A percentile compares a stretch with the other conserved stretches of the same genome.
Conservation (phyloP, 2,329 filamentous ascomycete species). For the Kalaharituber pfeilii region DNA sequence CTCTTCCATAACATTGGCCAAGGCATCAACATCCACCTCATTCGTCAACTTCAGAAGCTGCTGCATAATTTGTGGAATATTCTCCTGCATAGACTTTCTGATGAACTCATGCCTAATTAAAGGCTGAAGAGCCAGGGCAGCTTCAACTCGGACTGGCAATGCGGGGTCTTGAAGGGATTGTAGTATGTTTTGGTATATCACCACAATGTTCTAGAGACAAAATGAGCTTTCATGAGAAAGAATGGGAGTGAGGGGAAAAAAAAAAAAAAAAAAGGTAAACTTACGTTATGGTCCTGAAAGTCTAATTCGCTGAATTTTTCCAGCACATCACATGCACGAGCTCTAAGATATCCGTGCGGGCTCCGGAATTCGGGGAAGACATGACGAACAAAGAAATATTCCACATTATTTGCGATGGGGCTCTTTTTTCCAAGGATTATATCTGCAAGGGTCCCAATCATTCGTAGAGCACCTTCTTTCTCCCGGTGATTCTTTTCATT, state of each 20-base stretch:
- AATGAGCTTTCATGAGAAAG: neutral
- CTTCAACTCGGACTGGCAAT: conserved; percentile 83
- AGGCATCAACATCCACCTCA: conserved; percentile 89
- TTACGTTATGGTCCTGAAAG: conserved; percentile 70
- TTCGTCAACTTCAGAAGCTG: conserved; percentile 93
- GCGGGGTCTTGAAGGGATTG: conserved; percentile 93
- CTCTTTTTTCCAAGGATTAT: conserved; percentile 97
- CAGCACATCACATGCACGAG: conserved; percentile 86
- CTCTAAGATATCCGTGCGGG: conserved; percentile 76
- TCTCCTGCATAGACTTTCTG: conserved; percentile 86
- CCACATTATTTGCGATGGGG: conserved; percentile 89
- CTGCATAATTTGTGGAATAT: conserved; percentile 98
- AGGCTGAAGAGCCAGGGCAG: conserved; percentile 81
- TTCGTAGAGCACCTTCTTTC: conserved; percentile 88
- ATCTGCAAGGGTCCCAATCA: conserved; percentile 88
- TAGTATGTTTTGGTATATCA: conserved; percentile 91
- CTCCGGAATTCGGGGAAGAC: conserved; percentile 97
- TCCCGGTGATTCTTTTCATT: conserved; percentile 84
- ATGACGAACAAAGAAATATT: conserved; percentile 95
- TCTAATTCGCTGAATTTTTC: conserved; percentile 97
- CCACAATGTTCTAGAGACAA: conserved; percentile 54
- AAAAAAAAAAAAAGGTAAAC: conserved; percentile 6
- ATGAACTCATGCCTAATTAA: conserved; percentile 92
- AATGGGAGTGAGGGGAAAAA: too few relatives aligned
- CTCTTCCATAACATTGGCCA: conserved; percentile 98